Evolutionary conservation across 345 rosid genomes (phyloP), one percentile per base, ranked within the genome.

Genomic region (Noccaea bulbosa): DNA sequence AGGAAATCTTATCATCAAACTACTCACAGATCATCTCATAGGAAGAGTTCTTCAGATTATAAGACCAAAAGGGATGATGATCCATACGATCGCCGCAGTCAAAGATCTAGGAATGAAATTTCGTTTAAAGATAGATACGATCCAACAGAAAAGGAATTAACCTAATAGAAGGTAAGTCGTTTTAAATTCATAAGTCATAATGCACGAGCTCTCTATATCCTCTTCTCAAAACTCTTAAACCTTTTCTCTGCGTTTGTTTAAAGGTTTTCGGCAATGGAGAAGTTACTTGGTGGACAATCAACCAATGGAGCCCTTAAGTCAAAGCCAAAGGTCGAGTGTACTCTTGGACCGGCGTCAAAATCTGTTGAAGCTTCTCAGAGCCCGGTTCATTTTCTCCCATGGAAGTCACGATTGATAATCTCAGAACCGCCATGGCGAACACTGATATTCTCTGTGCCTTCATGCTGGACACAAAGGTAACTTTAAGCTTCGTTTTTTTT

Each of bases 241-340:
- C 11, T 50, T 8, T 8, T 20, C 30, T 46, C 45, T 5, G 10
- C 63, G 15, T 20, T 20, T 33, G 16, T 49, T 40, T 45, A 14
- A 11, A 3, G 12, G 6, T 44, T 53, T 51, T 62, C 6, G 41
- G 65, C 53, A 56, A 73, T 73, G 77, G 71, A 73, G 38, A 73
- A 48, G 5, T 48, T 74, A 66, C 77, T 73, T 65, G 20, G 6
- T 6, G 71, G 61, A 65, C 37, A 51, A 20, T 20, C 22, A 65
- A 16, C 59, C 58, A 65, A 66, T 63, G 72, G 47, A 30, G 0
- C 54, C 6, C 72, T 73, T 4, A 74, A 57, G 77, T 69, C 65
- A 57, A 93, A 91, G 87, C 91, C 98, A 1, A 93, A 93, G 84
- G 89, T 93, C 67, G 99, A 91, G 8, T 89, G 99, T 83, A 91